Percentiles rank a stretch among this genome's conserved stretches.
Evolutionary conservation across 257 asterid genomes (phyloP).

Genomic region (Salvia hispanica): DNA sequence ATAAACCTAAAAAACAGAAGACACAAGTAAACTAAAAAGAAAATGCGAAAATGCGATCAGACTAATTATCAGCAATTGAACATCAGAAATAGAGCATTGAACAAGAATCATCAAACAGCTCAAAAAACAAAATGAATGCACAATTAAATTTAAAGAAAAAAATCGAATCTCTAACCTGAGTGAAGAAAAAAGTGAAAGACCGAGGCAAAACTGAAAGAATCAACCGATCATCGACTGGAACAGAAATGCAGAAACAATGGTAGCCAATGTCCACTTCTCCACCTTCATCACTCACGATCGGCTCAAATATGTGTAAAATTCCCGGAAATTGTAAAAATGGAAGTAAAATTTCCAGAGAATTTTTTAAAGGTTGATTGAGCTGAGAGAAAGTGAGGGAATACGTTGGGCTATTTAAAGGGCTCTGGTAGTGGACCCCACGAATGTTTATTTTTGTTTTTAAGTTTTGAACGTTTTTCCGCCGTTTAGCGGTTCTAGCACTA

Average conservation of each 20-base stretch:
- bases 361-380: slow-evolving; percentile 24
- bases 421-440: slow-evolving; percentile 26
- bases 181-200: slow-evolving; percentile 24
- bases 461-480: slow-evolving; percentile 31
- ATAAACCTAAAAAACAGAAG: slow-evolving; percentile 6
- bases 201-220: slow-evolving; percentile 20
- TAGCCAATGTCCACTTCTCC: slow-evolving; percentile 32
- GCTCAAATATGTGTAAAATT: background rate
- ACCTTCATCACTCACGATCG: slow-evolving; percentile 15
- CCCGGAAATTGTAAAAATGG: background rate
- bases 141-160: background rate
- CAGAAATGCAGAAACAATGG: slow-evolving; percentile 27
- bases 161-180: slow-evolving; percentile 38
- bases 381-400: slow-evolving; percentile 4
- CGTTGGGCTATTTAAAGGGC: slow-evolving; percentile 1
- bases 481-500: slow-evolving; percentile 40
- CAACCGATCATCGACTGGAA: slow-evolving; percentile 30
- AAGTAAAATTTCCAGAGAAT: slow-evolving; percentile 2
- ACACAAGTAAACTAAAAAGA: background rate
- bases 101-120: slow-evolving; percentile 2
- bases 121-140: slow-evolving; percentile 15
- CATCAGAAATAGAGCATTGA: slow-evolving; percentile 7
- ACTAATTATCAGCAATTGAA: slow-evolving; percentile 1
- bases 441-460: slow-evolving; percentile 4
- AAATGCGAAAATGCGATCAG: slow-evolving; percentile 5